Conservation (phyloP, 2,329 filamentous ascomycete species). For the Ophiostoma piceae region DNA sequence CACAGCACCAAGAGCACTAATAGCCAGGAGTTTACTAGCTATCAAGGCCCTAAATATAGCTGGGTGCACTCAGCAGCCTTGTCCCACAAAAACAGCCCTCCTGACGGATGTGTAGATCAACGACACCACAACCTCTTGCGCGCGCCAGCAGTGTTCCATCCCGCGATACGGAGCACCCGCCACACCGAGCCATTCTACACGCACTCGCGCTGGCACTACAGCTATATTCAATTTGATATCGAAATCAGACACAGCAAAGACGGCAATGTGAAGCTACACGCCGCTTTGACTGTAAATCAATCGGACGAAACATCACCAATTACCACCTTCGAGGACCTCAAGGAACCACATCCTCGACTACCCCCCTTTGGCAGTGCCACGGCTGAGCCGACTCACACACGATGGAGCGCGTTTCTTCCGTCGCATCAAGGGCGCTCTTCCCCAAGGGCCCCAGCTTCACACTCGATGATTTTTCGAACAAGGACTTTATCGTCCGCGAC, state of each 20-base stretch:
- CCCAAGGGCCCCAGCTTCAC: conserved; percentile 77
- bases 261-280: conserved; percentile 1
- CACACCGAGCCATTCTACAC: background rate
- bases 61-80: background rate
- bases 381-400: background rate
- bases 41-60: background rate
- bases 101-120: background rate
- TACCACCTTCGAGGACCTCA: background rate
- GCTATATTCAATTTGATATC: background rate
- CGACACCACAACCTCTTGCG: conserved; percentile 3
- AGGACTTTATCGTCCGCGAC: conserved; percentile 96
- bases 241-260: background rate
- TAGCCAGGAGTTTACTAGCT: too few relatives aligned
- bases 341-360: background rate
- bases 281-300: background rate
- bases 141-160: background rate
- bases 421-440: conserved; percentile 61
- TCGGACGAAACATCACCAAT: background rate
- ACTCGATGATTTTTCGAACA: conserved; percentile 79
- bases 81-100: conserved; percentile 6
- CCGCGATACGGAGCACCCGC: conserved; percentile 2
- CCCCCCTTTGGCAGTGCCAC: background rate
- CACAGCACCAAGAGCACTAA: conserved; percentile 14
- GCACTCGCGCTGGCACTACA: background rate
- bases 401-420: conserved; percentile 41